Base-by-base conservation (phyloP, 305 asterid genomes). In the Ilex paraguariensis region DNA sequence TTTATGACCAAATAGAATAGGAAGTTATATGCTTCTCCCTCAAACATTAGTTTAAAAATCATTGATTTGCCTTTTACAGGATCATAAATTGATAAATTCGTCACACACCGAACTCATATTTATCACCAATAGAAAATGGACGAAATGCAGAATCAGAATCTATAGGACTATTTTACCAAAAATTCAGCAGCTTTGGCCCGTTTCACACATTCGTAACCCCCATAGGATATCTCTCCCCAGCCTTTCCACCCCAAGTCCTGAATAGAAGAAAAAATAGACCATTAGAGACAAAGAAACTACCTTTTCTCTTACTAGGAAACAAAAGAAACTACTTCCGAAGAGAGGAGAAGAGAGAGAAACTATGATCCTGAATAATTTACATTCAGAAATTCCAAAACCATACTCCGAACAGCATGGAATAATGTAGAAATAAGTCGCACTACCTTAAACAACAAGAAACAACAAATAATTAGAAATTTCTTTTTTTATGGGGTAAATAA, bases 201-300 rank as follows among this genome's bases (percentile, higher is more conserved):
- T 70, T 78, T 82, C 31, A 82, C 65, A 62, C 90, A 81, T 66
- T 77, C 84, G 75, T 58, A 60, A 60, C 97, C 98, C 45, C 98
- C 98, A 32, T 90, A 92, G 59, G 98, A 92, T 58, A 92, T 90
- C 76, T 92, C 97, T 73, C 97, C 98, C 97, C 97, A 92, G 66
- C 94, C 94, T 81, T 92, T 92, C 98, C 98, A 92, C 60, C 98
- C 98, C 68, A 68, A 10, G 56, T 80, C 90, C 98, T 92, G 79
- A 57, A 67, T 66, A 67, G 31, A 60, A 54, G 46, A 56, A 65
- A 52, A 16, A 36, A n/a, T 31, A 45, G 13, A 31, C 68, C 14
- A 11, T n/a, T 49, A 12, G 42, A 36, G 28, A 21, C 28, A 36
- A 36, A 36, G 9, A 36, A 36, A 36, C 42, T 36, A 21, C 28